Conservation (phyloP, 2,329 filamentous ascomycete genomes). For the Arthroderma sp. region DNA sequence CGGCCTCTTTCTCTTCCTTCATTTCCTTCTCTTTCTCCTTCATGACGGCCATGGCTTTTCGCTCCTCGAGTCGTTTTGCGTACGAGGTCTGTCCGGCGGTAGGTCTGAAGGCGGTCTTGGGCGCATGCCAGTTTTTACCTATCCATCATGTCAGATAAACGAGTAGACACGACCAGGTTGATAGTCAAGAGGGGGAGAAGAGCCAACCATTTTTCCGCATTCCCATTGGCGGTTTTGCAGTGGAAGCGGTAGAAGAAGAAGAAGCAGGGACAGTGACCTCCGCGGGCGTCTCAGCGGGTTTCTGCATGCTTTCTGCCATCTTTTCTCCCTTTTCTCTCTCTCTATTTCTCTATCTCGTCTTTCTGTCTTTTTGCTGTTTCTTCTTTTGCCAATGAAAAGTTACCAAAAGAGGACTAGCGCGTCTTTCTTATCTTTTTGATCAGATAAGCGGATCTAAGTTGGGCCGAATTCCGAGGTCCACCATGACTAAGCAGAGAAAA, state of each 20-base stretch:
- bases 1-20: constrained; percentile 90
- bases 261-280: constrained; percentile 10
- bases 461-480: background rate
- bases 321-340: background rate
- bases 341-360: background rate
- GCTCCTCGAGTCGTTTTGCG: constrained; percentile 59
- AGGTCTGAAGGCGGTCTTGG: constrained; percentile 76
- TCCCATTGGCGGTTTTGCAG: constrained; percentile 34
- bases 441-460: constrained; percentile 31
- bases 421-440: constrained; percentile 12
- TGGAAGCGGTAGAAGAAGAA: constrained; percentile 2
- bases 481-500: background rate
- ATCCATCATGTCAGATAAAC: constrained; percentile 6
- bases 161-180: background rate
- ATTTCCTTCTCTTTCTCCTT: constrained; percentile 93
- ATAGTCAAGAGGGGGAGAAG: background rate
- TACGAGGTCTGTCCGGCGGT: constrained; percentile 65
- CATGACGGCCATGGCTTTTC: constrained; percentile 57
- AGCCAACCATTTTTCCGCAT: constrained; percentile 72
- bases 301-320: background rate
- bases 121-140: constrained; percentile 92
- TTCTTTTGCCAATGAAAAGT: background rate
- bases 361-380: background rate
- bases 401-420: constrained; percentile 6
- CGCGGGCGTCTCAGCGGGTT: background rate